Evolutionary conservation across 768 basidiomycete species (phyloP).

Genomic region (Phylloporus sp.): DNA sequence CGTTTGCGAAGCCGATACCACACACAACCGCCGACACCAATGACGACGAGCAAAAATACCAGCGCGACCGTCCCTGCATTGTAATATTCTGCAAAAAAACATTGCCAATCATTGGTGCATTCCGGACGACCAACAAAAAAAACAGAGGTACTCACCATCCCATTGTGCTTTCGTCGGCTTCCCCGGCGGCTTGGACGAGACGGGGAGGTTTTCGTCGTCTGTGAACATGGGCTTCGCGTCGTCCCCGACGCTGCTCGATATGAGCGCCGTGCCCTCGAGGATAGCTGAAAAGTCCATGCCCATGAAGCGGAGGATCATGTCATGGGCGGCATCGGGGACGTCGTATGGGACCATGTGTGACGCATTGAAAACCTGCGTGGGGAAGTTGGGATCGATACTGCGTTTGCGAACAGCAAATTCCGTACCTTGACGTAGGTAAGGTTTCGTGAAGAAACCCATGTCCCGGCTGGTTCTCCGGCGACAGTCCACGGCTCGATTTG

Average conservation of each 20-base stretch:
- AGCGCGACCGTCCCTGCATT: conserved; percentile 86
- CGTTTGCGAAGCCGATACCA: conserved; percentile 56
- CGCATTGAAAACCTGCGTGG: conserved; percentile 72
- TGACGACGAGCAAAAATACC: conserved; percentile 69
- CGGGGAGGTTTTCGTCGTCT: conserved; percentile 38
- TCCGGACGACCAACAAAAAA: not conserved
- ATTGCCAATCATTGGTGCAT: too few species aligned
- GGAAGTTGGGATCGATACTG: not conserved
- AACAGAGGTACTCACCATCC: conserved; percentile 57
- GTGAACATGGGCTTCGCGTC: conserved; percentile 61
- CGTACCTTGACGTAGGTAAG: conserved; percentile 87
- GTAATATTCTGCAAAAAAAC: conserved; percentile 89
- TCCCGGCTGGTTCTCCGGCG: conserved; percentile 71
- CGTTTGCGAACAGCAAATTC: not conserved
- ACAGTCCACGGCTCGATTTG: conserved; percentile 74
- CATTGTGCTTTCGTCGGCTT: conserved; percentile 84
- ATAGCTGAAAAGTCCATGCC: conserved; percentile 81
- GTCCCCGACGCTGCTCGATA: conserved; percentile 76
- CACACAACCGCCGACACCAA: conserved; percentile 66
- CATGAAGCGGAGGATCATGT: conserved; percentile 99
- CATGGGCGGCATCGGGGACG: conserved; percentile 81
- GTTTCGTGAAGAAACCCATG: conserved; percentile 87
- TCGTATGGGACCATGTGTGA: conserved; percentile 97
- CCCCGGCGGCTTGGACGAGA: conserved; percentile 33
- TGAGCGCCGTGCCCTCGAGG: conserved; percentile 71